Evolutionary conservation across 805 yeast genomes (phyloP).

Genomic region (Vanderwaltozyma yarrowii): DNA sequence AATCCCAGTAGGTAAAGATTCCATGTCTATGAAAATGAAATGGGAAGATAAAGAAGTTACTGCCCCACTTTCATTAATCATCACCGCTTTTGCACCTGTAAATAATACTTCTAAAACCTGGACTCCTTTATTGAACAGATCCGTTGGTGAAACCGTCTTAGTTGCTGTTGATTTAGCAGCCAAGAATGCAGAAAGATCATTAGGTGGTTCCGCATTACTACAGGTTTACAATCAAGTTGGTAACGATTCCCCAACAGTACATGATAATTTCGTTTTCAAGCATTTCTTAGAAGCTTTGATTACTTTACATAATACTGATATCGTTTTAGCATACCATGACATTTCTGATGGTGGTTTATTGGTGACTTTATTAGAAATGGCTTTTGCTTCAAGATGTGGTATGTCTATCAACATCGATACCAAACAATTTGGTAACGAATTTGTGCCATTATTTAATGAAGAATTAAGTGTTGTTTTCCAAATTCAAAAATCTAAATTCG

Average conservation of each 20-base stretch:
- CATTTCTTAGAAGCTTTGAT: slow-evolving; percentile 59
- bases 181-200: slow-evolving; percentile 38
- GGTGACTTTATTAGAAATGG: slow-evolving; percentile 85
- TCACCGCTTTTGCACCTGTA: slow-evolving; percentile 90
- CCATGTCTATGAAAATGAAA: slow-evolving; percentile 98
- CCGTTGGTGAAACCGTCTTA: slow-evolving; percentile 45
- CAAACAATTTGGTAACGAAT: slow-evolving; percentile 31
- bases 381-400: slow-evolving; percentile 91
- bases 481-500: slow-evolving; percentile 43
- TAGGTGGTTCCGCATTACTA: slow-evolving; percentile 93
- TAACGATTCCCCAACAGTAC: slow-evolving; percentile 71
- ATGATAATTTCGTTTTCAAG: slow-evolving; percentile 52
- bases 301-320: slow-evolving; percentile 56
- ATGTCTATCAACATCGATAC: slow-evolving; percentile 42
- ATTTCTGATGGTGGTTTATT: slow-evolving; percentile 94
- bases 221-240: slow-evolving; percentile 91
- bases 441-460: slow-evolving; percentile 70
- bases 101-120: slow-evolving; percentile 78
- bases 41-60: slow-evolving; percentile 91
- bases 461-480: slow-evolving; percentile 97
- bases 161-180: slow-evolving; percentile 73
- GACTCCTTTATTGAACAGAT: slow-evolving; percentile 73
- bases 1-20: slow-evolving; percentile 97
- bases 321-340: slow-evolving; percentile 86
- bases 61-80: slow-evolving; percentile 85